Conservation (phyloP, 2,329 filamentous ascomycete genomes). For the Fusarium chaquense region DNA sequence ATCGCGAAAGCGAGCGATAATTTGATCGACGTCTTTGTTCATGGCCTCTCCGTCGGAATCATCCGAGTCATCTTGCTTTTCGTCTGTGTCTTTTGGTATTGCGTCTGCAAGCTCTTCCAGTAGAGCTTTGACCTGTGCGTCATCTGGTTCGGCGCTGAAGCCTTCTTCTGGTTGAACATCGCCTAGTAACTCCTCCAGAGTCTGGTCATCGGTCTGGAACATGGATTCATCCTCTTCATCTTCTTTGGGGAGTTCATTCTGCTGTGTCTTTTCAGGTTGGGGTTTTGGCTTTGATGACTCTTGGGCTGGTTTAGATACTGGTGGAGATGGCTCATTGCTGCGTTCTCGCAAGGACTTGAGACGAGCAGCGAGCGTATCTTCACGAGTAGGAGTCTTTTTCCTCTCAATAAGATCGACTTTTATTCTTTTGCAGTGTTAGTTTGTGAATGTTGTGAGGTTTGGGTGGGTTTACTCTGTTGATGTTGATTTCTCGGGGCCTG, state of each 20-base stretch:
- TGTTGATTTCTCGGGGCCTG: slow-evolving; percentile 53
- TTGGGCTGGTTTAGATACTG: slow-evolving; percentile 18
- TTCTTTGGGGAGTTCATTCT: slow-evolving; percentile 20
- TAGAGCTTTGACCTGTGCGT: slow-evolving; percentile 53
- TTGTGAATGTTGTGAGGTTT: slow-evolving; percentile 8
- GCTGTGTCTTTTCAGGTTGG: slow-evolving; percentile 1
- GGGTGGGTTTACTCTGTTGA: slow-evolving; percentile 55
- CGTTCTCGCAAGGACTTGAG: slow-evolving; percentile 63
- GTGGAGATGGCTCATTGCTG: slow-evolving; percentile 48
- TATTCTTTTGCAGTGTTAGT: slow-evolving; percentile 32
- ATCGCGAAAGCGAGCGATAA: slow-evolving; percentile 61
- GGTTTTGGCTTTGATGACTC: slow-evolving; percentile 2
- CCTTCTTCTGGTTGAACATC: slow-evolving; percentile 55
- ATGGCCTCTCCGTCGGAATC: slow-evolving; percentile 66
- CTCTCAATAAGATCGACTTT: slow-evolving; percentile 57
- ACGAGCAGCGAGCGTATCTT: slow-evolving; percentile 65
- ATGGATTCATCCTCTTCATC: slow-evolving; percentile 56
- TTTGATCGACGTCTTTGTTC: slow-evolving; percentile 57
- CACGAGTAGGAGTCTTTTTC: slow-evolving; percentile 58
- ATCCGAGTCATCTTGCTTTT: slow-evolving; percentile 47
- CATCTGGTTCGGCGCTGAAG: slow-evolving; percentile 42
- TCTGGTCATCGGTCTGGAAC: slow-evolving; percentile 63
- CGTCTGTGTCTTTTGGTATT: slow-evolving; percentile 47
- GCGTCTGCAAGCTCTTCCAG: slow-evolving; percentile 54
- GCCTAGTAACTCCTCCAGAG: slow-evolving; percentile 64